Conservation (phyloP, 2,329 filamentous ascomycete species). For the Curvularia verruculosa region DNA sequence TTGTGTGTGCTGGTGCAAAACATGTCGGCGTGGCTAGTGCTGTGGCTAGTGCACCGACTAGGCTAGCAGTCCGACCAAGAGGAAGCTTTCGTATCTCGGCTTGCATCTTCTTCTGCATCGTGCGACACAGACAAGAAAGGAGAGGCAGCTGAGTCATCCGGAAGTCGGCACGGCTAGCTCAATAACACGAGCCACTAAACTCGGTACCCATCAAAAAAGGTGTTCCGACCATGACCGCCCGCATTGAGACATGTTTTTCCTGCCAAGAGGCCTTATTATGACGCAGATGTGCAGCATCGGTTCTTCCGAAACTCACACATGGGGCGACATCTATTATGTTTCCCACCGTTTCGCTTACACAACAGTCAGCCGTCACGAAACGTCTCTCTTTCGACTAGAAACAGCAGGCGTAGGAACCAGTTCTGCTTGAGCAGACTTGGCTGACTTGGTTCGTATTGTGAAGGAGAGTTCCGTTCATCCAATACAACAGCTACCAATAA, state of each 20-base stretch:
- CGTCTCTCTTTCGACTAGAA: not conserved
- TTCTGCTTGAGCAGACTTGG: constrained; percentile 10
- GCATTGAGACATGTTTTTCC: constrained; percentile 3
- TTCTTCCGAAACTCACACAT: constrained; percentile 4
- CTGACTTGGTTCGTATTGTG: not conserved
- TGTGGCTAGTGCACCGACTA: constrained; percentile 11
- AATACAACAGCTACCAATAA: constrained; percentile 7
- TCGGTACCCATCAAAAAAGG: constrained; percentile 1
- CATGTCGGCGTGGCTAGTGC: constrained; percentile 16
- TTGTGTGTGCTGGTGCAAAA: not conserved
- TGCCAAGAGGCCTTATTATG: constrained; percentile 20
- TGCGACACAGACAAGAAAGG: not conserved
- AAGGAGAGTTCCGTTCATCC: constrained; percentile 10
- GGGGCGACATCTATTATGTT: not conserved
- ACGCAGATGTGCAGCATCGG: constrained; percentile 13
- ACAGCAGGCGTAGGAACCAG: not conserved
- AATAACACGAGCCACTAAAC: constrained; percentile 6
- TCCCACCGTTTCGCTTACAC: not conserved
- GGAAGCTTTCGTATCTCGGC: not conserved
- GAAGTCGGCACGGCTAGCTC: constrained; percentile 13
- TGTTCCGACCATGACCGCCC: constrained; percentile 9
- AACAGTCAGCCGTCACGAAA: not conserved
- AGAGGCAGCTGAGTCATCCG: constrained; percentile 10
- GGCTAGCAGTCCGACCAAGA: not conserved
- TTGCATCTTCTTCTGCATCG: not conserved